phyloP scores from a whole-genome alignment of 345 rosid genomes.

The Boechera stricta region DNA sequence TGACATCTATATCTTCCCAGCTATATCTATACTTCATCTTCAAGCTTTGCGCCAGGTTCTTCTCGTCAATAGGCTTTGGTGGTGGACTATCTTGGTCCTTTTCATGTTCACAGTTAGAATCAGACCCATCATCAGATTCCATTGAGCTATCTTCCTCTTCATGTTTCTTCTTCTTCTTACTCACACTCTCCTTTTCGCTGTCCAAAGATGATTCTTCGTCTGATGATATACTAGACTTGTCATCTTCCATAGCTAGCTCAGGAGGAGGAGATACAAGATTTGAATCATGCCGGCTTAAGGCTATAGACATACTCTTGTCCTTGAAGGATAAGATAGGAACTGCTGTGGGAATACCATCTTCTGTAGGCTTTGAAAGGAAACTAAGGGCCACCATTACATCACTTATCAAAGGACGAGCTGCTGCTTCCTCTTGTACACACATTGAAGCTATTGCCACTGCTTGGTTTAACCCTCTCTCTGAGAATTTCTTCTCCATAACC shows the following conservation, averaged over 20 bases:
- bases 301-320: slow-evolving; percentile 47
- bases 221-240: slow-evolving; percentile 25
- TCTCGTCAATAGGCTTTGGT: slow-evolving; percentile 16
- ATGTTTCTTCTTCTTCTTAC: slow-evolving; percentile 5
- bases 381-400: slow-evolving; percentile 73
- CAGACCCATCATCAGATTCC: slow-evolving; percentile 32
- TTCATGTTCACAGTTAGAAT: slow-evolving; percentile 28
- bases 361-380: slow-evolving; percentile 56
- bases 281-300: slow-evolving; percentile 43
- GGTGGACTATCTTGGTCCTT: not conserved
- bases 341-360: slow-evolving; percentile 41
- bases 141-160: slow-evolving; percentile 10
- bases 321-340: slow-evolving; percentile 40
- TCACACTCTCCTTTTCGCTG: not conserved
- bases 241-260: not conserved
- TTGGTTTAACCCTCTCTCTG: slow-evolving; percentile 76
- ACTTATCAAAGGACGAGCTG: slow-evolving; percentile 77
- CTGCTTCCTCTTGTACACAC: slow-evolving; percentile 82
- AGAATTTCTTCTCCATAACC: slow-evolving; percentile 50
- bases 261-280: not conserved
- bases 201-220: slow-evolving; percentile 19
- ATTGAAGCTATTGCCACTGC: slow-evolving; percentile 88
- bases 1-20: slow-evolving; percentile 35
- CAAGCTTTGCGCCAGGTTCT: slow-evolving; percentile 38
- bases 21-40: slow-evolving; percentile 45